These are phyloP conservation scores for Hericium erinaceus DNA, from an alignment of 768 basidiomycete genomes.

Conservation along the genomic window DNA sequence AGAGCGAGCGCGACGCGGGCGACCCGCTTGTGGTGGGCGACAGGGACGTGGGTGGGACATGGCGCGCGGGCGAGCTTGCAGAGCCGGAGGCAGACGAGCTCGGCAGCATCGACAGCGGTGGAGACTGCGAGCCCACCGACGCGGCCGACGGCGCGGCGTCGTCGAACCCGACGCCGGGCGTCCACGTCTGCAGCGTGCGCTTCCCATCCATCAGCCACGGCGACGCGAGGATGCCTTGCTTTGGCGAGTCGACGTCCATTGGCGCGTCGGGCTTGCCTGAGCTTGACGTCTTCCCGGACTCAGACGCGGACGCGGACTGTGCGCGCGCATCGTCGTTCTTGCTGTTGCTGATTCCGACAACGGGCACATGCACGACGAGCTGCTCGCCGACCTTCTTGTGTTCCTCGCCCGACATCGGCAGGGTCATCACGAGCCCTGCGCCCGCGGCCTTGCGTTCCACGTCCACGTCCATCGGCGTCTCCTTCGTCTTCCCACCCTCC, in stretches of 20 bases:
- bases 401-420: constrained; percentile 6
- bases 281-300: background rate
- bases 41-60: background rate
- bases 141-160: background rate
- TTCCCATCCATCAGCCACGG: background rate
- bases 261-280: background rate
- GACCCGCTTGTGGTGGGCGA: background rate
- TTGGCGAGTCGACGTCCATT: background rate
- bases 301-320: background rate
- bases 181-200: background rate
- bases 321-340: too few relatives aligned
- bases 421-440: constrained; percentile 4
- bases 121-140: background rate
- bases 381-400: constrained; percentile 3
- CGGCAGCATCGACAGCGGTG: background rate
- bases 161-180: background rate
- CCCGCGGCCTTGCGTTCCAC: constrained; percentile 10
- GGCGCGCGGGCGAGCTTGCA: background rate
- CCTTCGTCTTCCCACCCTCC: constrained; percentile 12
- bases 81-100: background rate
- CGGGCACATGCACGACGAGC: constrained; percentile 4
- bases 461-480: constrained; percentile 23
- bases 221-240: background rate
- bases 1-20: background rate
- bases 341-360: constrained; percentile 4